Evolutionary conservation across 2,329 filamentous ascomycete species (phyloP).

Genomic region (Cadophora malorum): DNA sequence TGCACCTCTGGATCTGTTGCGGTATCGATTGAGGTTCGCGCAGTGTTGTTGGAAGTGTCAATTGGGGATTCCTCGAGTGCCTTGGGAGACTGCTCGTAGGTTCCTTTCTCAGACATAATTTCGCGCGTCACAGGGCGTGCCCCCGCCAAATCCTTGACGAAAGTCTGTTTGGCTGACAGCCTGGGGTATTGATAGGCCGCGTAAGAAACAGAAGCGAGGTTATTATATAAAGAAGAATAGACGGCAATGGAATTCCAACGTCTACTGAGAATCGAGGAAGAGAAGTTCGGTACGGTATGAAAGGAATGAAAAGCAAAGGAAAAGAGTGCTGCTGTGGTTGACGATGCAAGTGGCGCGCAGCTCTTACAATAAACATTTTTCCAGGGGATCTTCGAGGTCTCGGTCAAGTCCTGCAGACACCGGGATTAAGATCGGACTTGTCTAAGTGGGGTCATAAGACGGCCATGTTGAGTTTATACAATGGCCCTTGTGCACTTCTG

Average conservation of each 20-base stretch:
- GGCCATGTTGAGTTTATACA: slow-evolving; percentile 13
- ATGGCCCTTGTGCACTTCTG: slow-evolving; percentile 14
- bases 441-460: slow-evolving; percentile 19
- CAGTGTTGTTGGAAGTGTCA: slow-evolving; percentile 24
- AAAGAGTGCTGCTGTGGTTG: slow-evolving; percentile 1
- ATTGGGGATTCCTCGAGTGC: slow-evolving; percentile 28
- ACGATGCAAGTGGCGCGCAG: background rate
- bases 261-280: background rate
- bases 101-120: slow-evolving; percentile 27
- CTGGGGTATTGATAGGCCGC: background rate
- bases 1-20: slow-evolving; percentile 52
- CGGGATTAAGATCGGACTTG: slow-evolving; percentile 26
- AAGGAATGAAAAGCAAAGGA: slow-evolving; percentile 10
- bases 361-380: slow-evolving; percentile 12
- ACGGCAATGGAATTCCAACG: background rate
- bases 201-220: background rate
- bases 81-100: slow-evolving; percentile 27
- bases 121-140: slow-evolving; percentile 10
- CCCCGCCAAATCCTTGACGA: slow-evolving; percentile 21
- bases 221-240: background rate
- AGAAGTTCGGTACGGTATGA: background rate
- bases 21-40: slow-evolving; percentile 32
- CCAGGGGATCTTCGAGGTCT: slow-evolving; percentile 24
- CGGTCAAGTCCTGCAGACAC: slow-evolving; percentile 15
- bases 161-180: slow-evolving; percentile 5